A percentile compares a stretch with the other conserved stretches of the same genome.
These are phyloP conservation scores for Coemansia sp. DNA, from an alignment of 192 early-diverging fungal genomes.

Conservation along the genomic window DNA sequence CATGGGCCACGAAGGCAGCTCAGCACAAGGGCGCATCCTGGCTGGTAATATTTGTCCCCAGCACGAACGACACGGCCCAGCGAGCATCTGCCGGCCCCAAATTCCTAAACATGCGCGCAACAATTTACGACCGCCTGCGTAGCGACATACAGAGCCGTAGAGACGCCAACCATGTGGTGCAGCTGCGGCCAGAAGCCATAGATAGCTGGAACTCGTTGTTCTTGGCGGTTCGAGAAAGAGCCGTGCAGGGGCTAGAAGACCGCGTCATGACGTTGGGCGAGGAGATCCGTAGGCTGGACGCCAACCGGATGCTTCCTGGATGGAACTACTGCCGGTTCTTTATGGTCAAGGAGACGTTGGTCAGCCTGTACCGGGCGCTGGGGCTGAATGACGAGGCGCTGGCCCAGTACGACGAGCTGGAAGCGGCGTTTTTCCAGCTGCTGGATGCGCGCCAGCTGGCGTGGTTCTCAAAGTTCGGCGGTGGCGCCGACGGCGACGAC, in stretches of 20 bases:
- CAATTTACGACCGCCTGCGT: conserved; percentile 82
- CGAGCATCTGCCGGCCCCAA: conserved; percentile 34
- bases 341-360: conserved; percentile 88
- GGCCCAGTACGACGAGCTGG: conserved; percentile 94
- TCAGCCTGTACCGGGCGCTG: conserved; percentile 83
- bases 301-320: conserved; percentile 90
- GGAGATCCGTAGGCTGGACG: conserved; percentile 84
- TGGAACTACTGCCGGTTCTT: conserved; percentile 99
- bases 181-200: conserved; percentile 16
- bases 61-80: conserved; percentile 50
- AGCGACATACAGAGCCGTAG: conserved; percentile 71
- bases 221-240: conserved; percentile 54
- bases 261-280: conserved; percentile 39
- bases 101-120: conserved; percentile 61
- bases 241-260: conserved; percentile 81
- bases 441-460: conserved; percentile 78
- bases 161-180: conserved; percentile 29
- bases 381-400: conserved; percentile 85
- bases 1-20: conserved; percentile 26
- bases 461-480: conserved; percentile 95
- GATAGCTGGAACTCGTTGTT: conserved; percentile 49
- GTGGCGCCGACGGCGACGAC: conserved; percentile 81
- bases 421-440: conserved; percentile 92
- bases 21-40: conserved; percentile 68
- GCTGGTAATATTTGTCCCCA: conserved; percentile 77